A percentile compares a stretch with the other conserved stretches of the same genome.
phyloP scores from a whole-genome alignment of 106 monocot species.

The Dendrobium catenatum region DNA sequence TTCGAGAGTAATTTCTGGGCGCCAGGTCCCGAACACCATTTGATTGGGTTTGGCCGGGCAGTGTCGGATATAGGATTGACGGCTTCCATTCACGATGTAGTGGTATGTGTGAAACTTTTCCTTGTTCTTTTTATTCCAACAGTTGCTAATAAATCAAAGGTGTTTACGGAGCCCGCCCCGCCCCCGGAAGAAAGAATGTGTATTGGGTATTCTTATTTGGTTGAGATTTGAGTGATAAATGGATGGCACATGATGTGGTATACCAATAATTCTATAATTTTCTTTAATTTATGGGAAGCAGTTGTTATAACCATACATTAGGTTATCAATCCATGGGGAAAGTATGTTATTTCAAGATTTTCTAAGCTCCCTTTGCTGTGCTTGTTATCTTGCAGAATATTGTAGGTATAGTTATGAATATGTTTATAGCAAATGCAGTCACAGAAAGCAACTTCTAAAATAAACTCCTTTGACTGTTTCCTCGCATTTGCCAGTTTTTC shows the following conservation, averaged over 20 bases:
- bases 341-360: no score
- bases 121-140: not conserved
- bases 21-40: conserved; percentile 19
- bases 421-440: no score
- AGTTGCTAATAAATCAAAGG: not conserved
- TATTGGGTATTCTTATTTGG: not conserved
- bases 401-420: no score
- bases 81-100: conserved; percentile 89
- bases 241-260: not conserved
- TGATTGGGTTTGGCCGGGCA: conserved; percentile 88
- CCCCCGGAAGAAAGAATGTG: not conserved
- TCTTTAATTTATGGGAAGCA: no score
- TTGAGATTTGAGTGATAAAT: not conserved
- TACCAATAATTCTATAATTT: no score
- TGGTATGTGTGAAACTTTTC: conserved; percentile 37
- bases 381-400: no score
- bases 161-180: not conserved
- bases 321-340: no score
- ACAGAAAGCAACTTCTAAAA: no score
- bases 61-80: conserved; percentile 80
- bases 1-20: conserved; percentile 26
- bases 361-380: no score
- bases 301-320: no score
- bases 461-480: no score
- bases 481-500: no score